phyloP scores from a whole-genome alignment of 805 yeast species.

The Wickerhamomyces hampshirensis region DNA sequence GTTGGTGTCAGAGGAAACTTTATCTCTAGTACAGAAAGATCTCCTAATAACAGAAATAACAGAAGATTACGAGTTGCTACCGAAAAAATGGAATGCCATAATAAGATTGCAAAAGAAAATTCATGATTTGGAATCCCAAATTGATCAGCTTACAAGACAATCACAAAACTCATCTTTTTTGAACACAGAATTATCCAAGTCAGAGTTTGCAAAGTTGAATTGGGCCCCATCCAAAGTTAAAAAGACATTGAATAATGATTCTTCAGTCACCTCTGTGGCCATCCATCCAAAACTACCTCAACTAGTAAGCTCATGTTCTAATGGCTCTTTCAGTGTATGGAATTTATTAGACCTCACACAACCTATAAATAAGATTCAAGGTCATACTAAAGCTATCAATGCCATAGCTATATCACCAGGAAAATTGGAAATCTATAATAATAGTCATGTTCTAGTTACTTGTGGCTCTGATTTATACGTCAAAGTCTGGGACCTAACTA shows the following conservation, averaged over 20 bases:
- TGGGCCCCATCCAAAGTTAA: constrained; percentile 25
- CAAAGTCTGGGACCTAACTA: constrained; percentile 65
- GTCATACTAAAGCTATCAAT: constrained; percentile 71
- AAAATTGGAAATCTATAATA: constrained; percentile 20
- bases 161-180: constrained; percentile 1
- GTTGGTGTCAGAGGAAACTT: constrained; percentile 10
- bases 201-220: constrained; percentile 15
- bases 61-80: constrained; percentile 37
- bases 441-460: constrained; percentile 35
- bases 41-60: constrained; percentile 16
- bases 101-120: constrained; percentile 71
- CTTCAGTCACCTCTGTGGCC: constrained; percentile 55
- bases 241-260: constrained; percentile 28
- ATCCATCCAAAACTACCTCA: constrained; percentile 75
- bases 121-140: constrained; percentile 61
- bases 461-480: constrained; percentile 49
- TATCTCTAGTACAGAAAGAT: constrained; percentile 18
- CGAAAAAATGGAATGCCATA: constrained; percentile 86
- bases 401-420: constrained; percentile 51
- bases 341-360: constrained; percentile 53
- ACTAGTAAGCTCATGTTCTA: constrained; percentile 55
- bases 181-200: not conserved
- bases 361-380: constrained; percentile 60
- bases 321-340: constrained; percentile 74
- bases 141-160: constrained; percentile 43